Percentiles rank a stretch among this genome's conserved stretches.
Conservation (phyloP, 2,329 filamentous ascomycete genomes). For the Pseudogymnoascus sp. region DNA sequence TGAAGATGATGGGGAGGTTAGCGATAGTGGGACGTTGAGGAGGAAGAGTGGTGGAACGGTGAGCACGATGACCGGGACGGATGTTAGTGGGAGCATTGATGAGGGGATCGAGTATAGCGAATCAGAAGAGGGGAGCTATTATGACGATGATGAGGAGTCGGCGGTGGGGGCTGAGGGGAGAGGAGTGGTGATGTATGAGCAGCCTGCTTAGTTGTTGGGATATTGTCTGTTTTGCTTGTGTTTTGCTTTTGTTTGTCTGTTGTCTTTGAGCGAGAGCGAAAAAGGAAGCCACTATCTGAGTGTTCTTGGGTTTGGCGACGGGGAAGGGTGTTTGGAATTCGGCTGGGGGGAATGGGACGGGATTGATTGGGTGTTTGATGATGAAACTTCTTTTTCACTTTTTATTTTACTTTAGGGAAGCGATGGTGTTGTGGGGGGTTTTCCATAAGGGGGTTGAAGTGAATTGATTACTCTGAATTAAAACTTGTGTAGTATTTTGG, state of each 20-base stretch:
- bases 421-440: not conserved
- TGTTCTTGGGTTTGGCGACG: not conserved
- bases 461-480: not conserved
- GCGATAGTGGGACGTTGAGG: slow-evolving; percentile 25
- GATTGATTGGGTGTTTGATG: slow-evolving; percentile 1
- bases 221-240: not conserved
- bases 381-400: not conserved
- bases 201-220: slow-evolving; percentile 1
- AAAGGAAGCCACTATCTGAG: not conserved
- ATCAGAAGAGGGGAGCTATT: not conserved
- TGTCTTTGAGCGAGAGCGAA: not conserved
- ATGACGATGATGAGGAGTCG: not conserved
- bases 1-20: slow-evolving; percentile 17
- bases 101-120: slow-evolving; percentile 23
- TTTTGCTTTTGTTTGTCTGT: not conserved
- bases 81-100: slow-evolving; percentile 24
- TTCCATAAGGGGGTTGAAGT: not conserved
- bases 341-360: not conserved
- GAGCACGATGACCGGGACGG: slow-evolving; percentile 21
- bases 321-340: slow-evolving; percentile 1
- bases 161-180: not conserved
- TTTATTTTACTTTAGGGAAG: slow-evolving; percentile 1
- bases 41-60: slow-evolving; percentile 29
- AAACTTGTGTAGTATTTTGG: not conserved
- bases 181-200: not conserved